Evolutionary conservation across 208 protist genomes (phyloP), one percentile per base, ranked within the genome.

Genomic region (Crithidia fasciculata): DNA sequence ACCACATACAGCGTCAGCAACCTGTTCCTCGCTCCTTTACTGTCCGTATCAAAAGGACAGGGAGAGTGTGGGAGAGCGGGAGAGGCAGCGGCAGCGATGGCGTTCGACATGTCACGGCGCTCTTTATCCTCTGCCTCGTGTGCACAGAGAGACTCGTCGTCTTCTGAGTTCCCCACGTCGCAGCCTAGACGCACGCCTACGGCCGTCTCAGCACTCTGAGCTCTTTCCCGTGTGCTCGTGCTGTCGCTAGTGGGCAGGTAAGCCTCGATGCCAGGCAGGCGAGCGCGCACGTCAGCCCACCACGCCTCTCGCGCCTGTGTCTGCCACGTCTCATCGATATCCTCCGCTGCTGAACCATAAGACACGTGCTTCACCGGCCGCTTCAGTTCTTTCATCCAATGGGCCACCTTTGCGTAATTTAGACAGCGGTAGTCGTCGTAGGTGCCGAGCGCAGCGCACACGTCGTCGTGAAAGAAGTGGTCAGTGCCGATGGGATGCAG

Each of bases 371-470:
- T 41, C 41, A 68, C 50, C 52, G 47, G 5, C 10, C 45, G 39
- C 37, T 37, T 63, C 10, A 79, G 36, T 6, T n/a, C 61, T 15
- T 40, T n/a, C 76, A 90, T 64, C 55, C 69, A 66, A 0, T 53
- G 55, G 5, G 49, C 44, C 28, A 84, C 80, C 2, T 63, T 61
- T 3, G 39, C 66, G 53, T 65, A 74, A 50, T 81, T 58, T 9
- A 91, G 55, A 9, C 78, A 83, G n/a, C 86, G 77, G 61, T 76
- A 83, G 76, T 91, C 86, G 15, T 91, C 86, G 78, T 80, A 91
- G 28, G 83, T 86, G 37, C 78, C 81, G 8, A 91, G 74, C 13
- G 16, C 45, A 13, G 74, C 71, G 49, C 74, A 88, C 6, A 50
- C 58, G 12, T 61, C 67, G 3, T 69, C 61, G 53, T 81, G 58